These are phyloP conservation scores for Colletotrichum camelliae DNA, from an alignment of 2,329 filamentous ascomycete species.

Conservation along the genomic window DNA sequence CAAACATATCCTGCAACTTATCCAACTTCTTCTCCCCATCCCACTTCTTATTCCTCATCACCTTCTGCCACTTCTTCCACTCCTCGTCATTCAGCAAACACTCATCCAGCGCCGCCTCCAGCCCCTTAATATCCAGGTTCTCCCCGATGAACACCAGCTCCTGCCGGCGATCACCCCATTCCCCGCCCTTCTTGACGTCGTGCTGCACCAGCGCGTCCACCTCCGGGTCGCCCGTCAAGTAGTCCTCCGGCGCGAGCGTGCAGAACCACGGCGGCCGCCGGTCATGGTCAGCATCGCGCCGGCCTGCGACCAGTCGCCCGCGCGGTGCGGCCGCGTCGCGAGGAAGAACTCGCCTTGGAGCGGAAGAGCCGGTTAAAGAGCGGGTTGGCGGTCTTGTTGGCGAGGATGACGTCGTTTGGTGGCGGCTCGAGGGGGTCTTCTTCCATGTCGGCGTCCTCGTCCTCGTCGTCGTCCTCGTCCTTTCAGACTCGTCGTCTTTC, in stretches of 20 bases:
- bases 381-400: slow-evolving; percentile 59
- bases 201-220: slow-evolving; percentile 54
- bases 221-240: slow-evolving; percentile 51
- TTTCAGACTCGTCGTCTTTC: slow-evolving; percentile 33
- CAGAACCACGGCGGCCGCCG: slow-evolving; percentile 65
- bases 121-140: slow-evolving; percentile 55
- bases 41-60: slow-evolving; percentile 50
- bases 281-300: slow-evolving; percentile 68
- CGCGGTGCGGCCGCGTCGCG: slow-evolving; percentile 59
- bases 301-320: slow-evolving; percentile 68
- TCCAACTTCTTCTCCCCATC: slow-evolving; percentile 46
- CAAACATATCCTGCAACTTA: slow-evolving; percentile 55
- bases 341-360: slow-evolving; percentile 67
- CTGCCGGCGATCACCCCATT: slow-evolving; percentile 74
- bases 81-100: slow-evolving; percentile 69
- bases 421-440: slow-evolving; percentile 37
- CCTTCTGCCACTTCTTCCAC: slow-evolving; percentile 55
- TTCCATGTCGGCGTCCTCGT: slow-evolving; percentile 27
- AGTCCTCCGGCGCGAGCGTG: slow-evolving; percentile 57
- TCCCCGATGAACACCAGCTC: slow-evolving; percentile 79
- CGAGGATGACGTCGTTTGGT: slow-evolving; percentile 50
- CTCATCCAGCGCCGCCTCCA: slow-evolving; percentile 60
- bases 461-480: slow-evolving; percentile 26
- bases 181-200: slow-evolving; percentile 57
- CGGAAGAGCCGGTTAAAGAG: slow-evolving; percentile 62